Conservation (phyloP, 108 stramenopile genomes). For the Skeletonema costatum region DNA sequence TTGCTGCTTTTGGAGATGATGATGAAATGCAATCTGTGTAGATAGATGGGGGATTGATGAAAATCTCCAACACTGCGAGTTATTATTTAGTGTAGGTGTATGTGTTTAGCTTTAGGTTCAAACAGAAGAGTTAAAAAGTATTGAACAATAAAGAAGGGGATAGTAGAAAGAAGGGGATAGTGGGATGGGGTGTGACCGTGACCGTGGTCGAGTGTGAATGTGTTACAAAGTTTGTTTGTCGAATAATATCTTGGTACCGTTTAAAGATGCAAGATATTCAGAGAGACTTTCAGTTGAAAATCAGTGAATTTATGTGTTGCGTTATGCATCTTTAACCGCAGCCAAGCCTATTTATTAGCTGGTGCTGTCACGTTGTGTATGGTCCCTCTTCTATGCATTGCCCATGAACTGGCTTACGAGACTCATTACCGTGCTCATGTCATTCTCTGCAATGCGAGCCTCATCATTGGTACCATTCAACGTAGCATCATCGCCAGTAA, state of each 20-base stretch:
- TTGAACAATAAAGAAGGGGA: neutral
- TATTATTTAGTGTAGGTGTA: too few species aligned
- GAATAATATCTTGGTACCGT: neutral
- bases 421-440: conserved; percentile 9
- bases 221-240: neutral
- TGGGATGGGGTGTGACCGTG: too few species aligned
- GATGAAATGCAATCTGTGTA: neutral
- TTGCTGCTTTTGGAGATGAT: neutral
- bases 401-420: conserved; percentile 7
- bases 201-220: too few species aligned
- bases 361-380: too few species aligned
- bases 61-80: too few species aligned
- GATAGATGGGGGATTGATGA: neutral
- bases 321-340: neutral
- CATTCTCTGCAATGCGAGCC: neutral
- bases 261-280: neutral
- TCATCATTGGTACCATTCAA: neutral
- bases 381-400: neutral
- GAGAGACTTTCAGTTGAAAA: neutral
- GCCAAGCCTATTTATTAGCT: neutral
- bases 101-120: too few species aligned
- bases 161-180: too few species aligned
- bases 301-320: neutral
- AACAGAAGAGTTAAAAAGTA: too few species aligned
- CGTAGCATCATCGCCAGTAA: neutral